Evolutionary conservation across 768 basidiomycete genomes (phyloP), one percentile per base, ranked within the genome.

Genomic region (Coprinellus aureogranulatus): DNA sequence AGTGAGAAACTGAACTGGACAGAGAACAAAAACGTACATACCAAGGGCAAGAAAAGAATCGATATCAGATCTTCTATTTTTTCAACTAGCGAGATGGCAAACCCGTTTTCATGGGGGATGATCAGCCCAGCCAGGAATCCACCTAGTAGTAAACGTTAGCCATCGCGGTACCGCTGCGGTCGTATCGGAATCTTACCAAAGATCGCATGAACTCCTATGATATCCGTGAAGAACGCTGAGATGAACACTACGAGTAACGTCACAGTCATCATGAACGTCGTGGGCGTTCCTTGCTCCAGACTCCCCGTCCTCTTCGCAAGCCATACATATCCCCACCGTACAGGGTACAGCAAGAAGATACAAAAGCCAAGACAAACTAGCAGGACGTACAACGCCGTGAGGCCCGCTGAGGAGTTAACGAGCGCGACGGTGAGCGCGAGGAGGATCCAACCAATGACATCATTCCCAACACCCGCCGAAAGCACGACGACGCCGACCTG

Each of bases 21-120:
- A 34, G 8, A 37, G 12, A 12, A 10, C 23, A n/a, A 9, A n/a
- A 30, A 25, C 70, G 88, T 59, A n/a, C n/a, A n/a, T 67, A 91
- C 90, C 57, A 92, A 77, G 5, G 92, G 92, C 30, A 94, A 64
- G 66, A 93, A 83, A 3, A 92, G 66, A 58, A 92, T 83, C 3
- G 81, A 72, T 9, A 94, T 85, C n/a, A 94, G 73, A 75, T 96
- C 94, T 71, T 97, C 94, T 26, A 94, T 70, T 70, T 90, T 94
- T 63, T 92, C 90, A 0, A 90, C 87, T 16, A 95, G 66, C 0
- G 88, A 80, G 56, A 92, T 89, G 5, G 85, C 89, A 66, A 85
- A 91, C 0, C 91, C 91, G 57, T 89, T 88, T 37, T 91, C 86
- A 58, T 89, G 85, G 4, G 94, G 93, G 27, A 94, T 83, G 63